Base-by-base conservation (phyloP, 495 filamentous ascomycete genomes). In the Bacidia gigantensis region DNA sequence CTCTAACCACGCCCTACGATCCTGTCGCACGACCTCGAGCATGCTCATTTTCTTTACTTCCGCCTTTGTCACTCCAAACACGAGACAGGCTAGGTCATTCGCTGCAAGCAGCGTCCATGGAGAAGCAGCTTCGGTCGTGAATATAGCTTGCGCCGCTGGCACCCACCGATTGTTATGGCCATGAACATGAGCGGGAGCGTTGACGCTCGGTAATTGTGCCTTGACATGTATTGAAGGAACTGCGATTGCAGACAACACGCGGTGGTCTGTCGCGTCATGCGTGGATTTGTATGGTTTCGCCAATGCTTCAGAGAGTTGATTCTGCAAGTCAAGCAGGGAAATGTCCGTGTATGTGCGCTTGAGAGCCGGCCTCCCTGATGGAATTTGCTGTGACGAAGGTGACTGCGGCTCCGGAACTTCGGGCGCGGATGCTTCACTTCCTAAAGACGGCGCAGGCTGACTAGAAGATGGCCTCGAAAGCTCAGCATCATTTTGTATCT, bases 41-140 rank as follows among this genome's bases (percentile, higher is more conserved):
- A 98, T 97, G 52, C 93, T 89, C 71, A 97, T 80, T 61, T 88
- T 95, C 25, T 87, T 80, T 29, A 98, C 83, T 67, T 98, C 92
- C 9, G 86, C 84, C 62, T 88, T 86, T 3, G 90, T 93, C 24
- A 98, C 87, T 35, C 92, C 92, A 67, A 98, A 97, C 44, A 98
- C 78, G 23, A 98, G 74, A 67, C 92, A 98, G 14, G 93, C 90
- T 29, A 98, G 72, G 64, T 98, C 92, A 61, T 98, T 98, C n/a
- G 92, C 93, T 7, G 90, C 84, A 44, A 95, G 72, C 51, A 98
- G 95, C 2, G 90, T 97, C 86, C 88, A 98, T 3, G 92, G 93
- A 10, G 84, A 74, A 42, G 82, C 74, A 42, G 86, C 75, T 65
- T 93, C 86, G 14, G 92, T 98, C 17, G 90, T 89, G 61, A 98